Evolutionary conservation across 2,329 filamentous ascomycete genomes (phyloP), one percentile per base, ranked within the genome.

Genomic region (Fusarium foetens): DNA sequence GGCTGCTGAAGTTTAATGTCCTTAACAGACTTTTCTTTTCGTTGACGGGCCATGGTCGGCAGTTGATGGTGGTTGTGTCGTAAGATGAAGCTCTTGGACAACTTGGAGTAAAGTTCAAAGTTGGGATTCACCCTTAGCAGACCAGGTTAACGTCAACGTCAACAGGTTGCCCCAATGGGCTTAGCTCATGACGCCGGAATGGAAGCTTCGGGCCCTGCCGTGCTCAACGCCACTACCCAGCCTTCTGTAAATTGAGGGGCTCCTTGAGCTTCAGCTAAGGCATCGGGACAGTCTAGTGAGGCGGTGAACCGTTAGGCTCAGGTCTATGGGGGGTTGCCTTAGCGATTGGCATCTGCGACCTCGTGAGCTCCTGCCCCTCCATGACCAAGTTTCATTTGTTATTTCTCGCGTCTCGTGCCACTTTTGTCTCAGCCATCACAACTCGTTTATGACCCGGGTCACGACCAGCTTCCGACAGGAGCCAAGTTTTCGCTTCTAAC

Each of bases 1-100:
- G 93, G 92, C n/a, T 93, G 90, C 57, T 84, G 82, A 65, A 94
- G 86, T 73, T 90, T 89, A 79, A 93, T 87, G 65, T 86, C 81
- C 70, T 80, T 79, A 46, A 86, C 81, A 51, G 82, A 81, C 74
- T 84, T 82, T 63, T 86, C 82, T 71, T 84, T 87, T 53, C 86
- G 85, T 74, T 86, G 84, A 72, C 82, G 83, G 59, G 83, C 86
- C 87, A 88, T 87, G 62, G 39, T 41, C 48, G 49, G n/a, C 17
- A 16, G 29, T 43, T 35, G 61, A 61, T 39, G 33, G 33, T 27
- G 35, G 49, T 45, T 27, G 45, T 65, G 61, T 66, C 27, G 49
- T 70, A 51, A 53, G 23, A 59, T 63, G 38, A 58, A 72, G 69
- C 43, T 61, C 36, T 43, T 21, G 39, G 17, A 7, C 31, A 49